Evolutionary conservation across 2,329 filamentous ascomycete genomes (phyloP).

Genomic region (Volutella citrinella): DNA sequence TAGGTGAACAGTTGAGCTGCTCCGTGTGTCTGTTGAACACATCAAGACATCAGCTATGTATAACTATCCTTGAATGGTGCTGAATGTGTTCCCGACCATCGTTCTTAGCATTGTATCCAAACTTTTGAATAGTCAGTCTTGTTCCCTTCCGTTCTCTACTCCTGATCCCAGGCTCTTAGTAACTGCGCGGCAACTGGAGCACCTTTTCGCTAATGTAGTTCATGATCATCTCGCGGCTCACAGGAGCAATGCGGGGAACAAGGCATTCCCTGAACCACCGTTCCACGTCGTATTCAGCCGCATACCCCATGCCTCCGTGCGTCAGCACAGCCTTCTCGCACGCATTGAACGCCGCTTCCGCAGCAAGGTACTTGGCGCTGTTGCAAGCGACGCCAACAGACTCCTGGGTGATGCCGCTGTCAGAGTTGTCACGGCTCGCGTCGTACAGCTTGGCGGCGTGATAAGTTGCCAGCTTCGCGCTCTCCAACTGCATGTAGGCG

Average conservation of each 20-base stretch:
- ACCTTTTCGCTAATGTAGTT: slow-evolving; percentile 71
- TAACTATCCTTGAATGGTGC: too few relatives aligned
- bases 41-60: too few relatives aligned
- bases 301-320: slow-evolving; percentile 64
- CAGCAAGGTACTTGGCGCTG: slow-evolving; percentile 68
- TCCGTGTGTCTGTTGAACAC: too few relatives aligned
- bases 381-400: slow-evolving; percentile 64
- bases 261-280: slow-evolving; percentile 63
- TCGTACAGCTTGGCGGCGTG: slow-evolving; percentile 64
- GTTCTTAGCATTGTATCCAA: too few relatives aligned
- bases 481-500: slow-evolving; percentile 63
- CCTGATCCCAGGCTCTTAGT: too few relatives aligned
- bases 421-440: slow-evolving; percentile 44
- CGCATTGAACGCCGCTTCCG: slow-evolving; percentile 60
- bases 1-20: too few relatives aligned
- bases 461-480: slow-evolving; percentile 62
- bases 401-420: slow-evolving; percentile 49
- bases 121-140: too few relatives aligned
- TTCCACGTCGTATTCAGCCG: slow-evolving; percentile 63
- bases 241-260: slow-evolving; percentile 61
- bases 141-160: too few relatives aligned
- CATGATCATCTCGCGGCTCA: slow-evolving; percentile 71
- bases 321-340: slow-evolving; percentile 60
- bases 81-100: too few relatives aligned
- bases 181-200: slow-evolving; percentile 64